Percentiles rank a stretch among this genome's conserved stretches.
Evolutionary conservation across 2,329 filamentous ascomycete genomes (phyloP).

Genomic region (Sclerotinia spermophila): DNA sequence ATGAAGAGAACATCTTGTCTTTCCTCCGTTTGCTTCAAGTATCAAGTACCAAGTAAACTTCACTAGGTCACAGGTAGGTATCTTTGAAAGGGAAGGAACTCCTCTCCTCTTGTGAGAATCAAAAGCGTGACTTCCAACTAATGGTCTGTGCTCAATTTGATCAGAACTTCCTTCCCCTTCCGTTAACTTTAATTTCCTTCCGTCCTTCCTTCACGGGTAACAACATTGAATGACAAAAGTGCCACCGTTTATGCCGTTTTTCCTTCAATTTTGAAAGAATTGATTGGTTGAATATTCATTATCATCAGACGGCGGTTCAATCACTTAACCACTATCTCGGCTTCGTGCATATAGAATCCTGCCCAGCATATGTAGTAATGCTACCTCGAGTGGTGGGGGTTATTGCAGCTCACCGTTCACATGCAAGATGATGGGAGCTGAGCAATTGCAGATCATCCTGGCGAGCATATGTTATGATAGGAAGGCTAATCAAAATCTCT

Average conservation of each 20-base stretch:
- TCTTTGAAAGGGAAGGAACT: background rate
- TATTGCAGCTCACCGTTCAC: background rate
- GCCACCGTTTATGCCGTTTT: rapidly evolving
- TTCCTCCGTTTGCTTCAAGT: background rate
- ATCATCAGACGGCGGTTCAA: background rate
- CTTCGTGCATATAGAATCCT: background rate
- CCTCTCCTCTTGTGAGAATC: background rate
- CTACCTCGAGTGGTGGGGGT: background rate
- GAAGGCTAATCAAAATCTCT: no score
- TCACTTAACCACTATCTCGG: background rate
- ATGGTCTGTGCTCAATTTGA: background rate
- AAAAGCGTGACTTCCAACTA: background rate
- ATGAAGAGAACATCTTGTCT: background rate
- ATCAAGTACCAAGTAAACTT: background rate
- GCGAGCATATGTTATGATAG: background rate
- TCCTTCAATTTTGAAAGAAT: background rate
- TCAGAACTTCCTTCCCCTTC: background rate
- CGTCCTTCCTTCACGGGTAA: background rate
- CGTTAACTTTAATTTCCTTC: background rate
- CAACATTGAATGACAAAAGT: background rate
- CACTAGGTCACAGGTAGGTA: background rate
- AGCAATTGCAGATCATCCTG: background rate
- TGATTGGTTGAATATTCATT: background rate
- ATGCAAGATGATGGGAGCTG: background rate
- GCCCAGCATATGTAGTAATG: background rate